A percentile compares a stretch with the other conserved stretches of the same genome.
These are phyloP conservation scores for Trichosporon sp. DNA, from an alignment of 1,284 basidiomycete genomes.

Conservation along the genomic window DNA sequence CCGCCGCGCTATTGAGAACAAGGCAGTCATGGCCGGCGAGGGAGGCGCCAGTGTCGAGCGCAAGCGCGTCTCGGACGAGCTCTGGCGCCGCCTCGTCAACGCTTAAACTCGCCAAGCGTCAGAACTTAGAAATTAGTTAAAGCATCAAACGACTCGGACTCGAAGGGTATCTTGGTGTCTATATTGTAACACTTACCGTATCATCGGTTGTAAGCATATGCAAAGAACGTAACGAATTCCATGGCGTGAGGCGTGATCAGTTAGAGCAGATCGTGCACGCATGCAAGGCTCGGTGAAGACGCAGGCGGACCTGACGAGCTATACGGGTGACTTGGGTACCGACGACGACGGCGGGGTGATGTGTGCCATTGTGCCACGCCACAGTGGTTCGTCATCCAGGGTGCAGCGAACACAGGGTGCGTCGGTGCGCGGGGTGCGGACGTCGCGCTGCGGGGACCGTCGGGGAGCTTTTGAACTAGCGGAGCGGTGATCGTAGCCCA, in stretches of 20 bases:
- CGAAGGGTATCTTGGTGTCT: neutral
- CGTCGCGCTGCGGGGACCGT: neutral
- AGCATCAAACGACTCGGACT: neutral
- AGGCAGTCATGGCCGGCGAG: conserved; percentile 64
- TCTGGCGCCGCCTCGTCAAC: conserved; percentile 28
- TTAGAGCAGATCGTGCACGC: neutral
- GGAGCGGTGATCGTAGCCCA: neutral
- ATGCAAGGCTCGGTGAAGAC: neutral
- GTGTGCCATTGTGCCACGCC: conserved; percentile 16
- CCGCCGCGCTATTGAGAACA: conserved; percentile 77
- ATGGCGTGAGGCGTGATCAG: neutral
- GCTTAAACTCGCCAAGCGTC: neutral
- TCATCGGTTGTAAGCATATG: conserved; percentile 18
- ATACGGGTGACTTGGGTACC: no score
- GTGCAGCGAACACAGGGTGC: neutral
- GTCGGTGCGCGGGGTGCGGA: neutral
- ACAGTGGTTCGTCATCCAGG: neutral
- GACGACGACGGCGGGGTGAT: conserved; percentile 5
- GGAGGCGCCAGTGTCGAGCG: conserved; percentile 66
- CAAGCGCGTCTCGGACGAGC: conserved; percentile 31
- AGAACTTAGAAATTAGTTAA: neutral
- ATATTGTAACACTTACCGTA: conserved; percentile 19
- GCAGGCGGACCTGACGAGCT: neutral
- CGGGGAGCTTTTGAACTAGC: conserved; percentile 2
- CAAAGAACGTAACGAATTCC: neutral